Conservation (phyloP, 2,329 filamentous ascomycete genomes). For the Calonectria crousiana region DNA sequence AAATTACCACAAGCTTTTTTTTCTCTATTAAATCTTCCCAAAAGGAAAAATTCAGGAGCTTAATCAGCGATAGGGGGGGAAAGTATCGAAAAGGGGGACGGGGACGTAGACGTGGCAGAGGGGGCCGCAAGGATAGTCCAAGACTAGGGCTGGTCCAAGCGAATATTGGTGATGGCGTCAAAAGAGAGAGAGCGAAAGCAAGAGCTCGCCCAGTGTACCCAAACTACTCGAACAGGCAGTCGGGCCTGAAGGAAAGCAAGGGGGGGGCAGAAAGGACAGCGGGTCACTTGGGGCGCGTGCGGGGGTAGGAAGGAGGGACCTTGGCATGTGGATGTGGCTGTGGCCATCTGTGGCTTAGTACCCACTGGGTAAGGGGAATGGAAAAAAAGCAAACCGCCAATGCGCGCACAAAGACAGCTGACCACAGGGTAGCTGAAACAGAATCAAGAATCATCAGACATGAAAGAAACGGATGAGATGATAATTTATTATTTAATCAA, state of each 20-base stretch:
- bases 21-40: not conserved
- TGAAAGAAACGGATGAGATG: not conserved
- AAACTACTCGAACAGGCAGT: not conserved
- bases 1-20: not conserved
- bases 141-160: constrained; percentile 6
- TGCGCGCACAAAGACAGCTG: not conserved
- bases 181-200: constrained; percentile 24
- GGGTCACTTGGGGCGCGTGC: not conserved
- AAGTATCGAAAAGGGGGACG: not conserved
- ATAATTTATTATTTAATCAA: not conserved
- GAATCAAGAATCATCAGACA: not conserved
- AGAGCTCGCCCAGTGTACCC: not conserved
- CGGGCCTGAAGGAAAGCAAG: not conserved
- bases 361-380: not conserved
- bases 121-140: constrained; percentile 3
- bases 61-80: not conserved
- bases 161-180: constrained; percentile 40
- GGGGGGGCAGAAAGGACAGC: not conserved
- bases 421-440: constrained; percentile 5
- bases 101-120: not conserved
- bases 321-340: not conserved
- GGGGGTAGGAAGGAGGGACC: not conserved
- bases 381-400: not conserved
- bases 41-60: not conserved
- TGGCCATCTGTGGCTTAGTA: not conserved